phyloP scores from a whole-genome alignment of 2,329 filamentous ascomycete species.

The Didymella segeticola region DNA sequence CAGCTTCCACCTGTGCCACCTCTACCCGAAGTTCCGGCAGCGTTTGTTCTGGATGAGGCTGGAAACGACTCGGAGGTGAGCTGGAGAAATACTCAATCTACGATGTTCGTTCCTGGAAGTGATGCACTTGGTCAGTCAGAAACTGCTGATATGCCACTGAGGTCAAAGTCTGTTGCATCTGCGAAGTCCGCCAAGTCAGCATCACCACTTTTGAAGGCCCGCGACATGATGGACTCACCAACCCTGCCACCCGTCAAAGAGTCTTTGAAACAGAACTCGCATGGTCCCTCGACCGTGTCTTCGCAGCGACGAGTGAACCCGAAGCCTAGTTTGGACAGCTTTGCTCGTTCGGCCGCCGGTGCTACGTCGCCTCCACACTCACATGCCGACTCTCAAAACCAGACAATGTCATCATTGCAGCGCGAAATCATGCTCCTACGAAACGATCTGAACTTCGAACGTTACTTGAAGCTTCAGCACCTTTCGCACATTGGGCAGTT shows the following conservation, averaged over 20 bases:
- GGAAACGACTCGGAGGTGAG: slow-evolving; percentile 49
- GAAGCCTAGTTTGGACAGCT: slow-evolving; percentile 43
- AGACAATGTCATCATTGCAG: slow-evolving; percentile 61
- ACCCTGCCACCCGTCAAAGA: slow-evolving; percentile 60
- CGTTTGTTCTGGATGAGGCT: slow-evolving; percentile 44
- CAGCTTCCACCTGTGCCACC: slow-evolving; percentile 59
- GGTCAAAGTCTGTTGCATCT: slow-evolving; percentile 34
- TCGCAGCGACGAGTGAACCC: slow-evolving; percentile 28
- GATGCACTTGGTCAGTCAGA: slow-evolving; percentile 32
- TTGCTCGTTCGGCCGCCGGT: slow-evolving; percentile 36
- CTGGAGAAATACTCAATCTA: slow-evolving; percentile 64
- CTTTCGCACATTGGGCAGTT: slow-evolving; percentile 81
- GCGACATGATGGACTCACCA: slow-evolving; percentile 65
- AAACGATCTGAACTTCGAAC: slow-evolving; percentile 83
- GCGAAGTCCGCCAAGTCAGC: slow-evolving; percentile 54
- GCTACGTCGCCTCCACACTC: slow-evolving; percentile 35
- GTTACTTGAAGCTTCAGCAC: slow-evolving; percentile 84
- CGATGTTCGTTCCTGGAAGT: slow-evolving; percentile 49
- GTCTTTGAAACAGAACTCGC: slow-evolving; percentile 31
- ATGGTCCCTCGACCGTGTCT: slow-evolving; percentile 20
- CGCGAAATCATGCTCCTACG: slow-evolving; percentile 77
- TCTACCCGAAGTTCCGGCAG: slow-evolving; percentile 38
- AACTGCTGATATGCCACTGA: slow-evolving; percentile 29
- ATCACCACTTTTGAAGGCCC: slow-evolving; percentile 52
- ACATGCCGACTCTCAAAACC: slow-evolving; percentile 40